Conservation (phyloP, 805 yeast genomes). For the Clavispora santaluciae region DNA sequence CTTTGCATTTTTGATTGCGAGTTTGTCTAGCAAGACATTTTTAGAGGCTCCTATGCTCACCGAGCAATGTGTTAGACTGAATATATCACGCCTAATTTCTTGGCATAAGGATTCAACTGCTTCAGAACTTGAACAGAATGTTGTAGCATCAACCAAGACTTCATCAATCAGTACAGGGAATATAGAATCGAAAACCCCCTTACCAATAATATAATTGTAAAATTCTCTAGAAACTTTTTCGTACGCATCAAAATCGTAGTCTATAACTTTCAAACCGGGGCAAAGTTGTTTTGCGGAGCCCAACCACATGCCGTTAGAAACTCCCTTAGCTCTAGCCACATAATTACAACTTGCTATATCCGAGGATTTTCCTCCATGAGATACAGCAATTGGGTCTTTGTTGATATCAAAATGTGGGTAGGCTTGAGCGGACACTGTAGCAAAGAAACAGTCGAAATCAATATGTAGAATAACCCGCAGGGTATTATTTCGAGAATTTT, state of each 20-base stretch:
- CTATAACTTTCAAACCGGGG: slow-evolving; percentile 59
- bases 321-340: slow-evolving; percentile 73
- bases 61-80: slow-evolving; percentile 48
- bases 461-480: slow-evolving; percentile 58
- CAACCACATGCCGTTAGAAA: slow-evolving; percentile 89
- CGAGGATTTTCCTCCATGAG: slow-evolving; percentile 56
- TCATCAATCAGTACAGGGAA: slow-evolving; percentile 91
- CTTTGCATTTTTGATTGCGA: slow-evolving; percentile 70
- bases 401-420: slow-evolving; percentile 50
- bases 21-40: slow-evolving; percentile 72
- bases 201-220: slow-evolving; percentile 51
- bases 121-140: slow-evolving; percentile 13
- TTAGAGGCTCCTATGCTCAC: slow-evolving; percentile 78
- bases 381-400: slow-evolving; percentile 55
- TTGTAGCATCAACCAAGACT: slow-evolving; percentile 66
- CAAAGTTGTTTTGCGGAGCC: slow-evolving; percentile 59
- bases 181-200: slow-evolving; percentile 43
- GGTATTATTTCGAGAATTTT: slow-evolving; percentile 5
- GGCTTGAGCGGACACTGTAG: slow-evolving; percentile 67
- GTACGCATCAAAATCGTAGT: slow-evolving; percentile 71
- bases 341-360: slow-evolving; percentile 94
- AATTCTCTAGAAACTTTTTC: slow-evolving; percentile 60
- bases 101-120: slow-evolving; percentile 21
- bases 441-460: slow-evolving; percentile 94
- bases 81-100: slow-evolving; percentile 39